phyloP scores from a whole-genome alignment of 352 stramenopile genomes.

The Phytophthora cactorum region DNA sequence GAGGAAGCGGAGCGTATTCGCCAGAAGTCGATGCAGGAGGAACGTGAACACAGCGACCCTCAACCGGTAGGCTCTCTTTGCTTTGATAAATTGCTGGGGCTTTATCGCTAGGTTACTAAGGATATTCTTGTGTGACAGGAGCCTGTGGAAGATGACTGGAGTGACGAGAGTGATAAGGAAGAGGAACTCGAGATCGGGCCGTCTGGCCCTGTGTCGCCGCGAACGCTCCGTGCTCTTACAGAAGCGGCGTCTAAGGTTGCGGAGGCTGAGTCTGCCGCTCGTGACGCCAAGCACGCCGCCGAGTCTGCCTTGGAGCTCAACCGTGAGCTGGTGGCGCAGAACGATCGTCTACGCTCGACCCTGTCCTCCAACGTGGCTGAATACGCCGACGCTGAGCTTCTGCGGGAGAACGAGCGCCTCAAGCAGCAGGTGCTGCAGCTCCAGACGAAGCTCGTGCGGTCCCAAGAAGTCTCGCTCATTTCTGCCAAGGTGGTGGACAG shows the following conservation, averaged over 20 bases:
- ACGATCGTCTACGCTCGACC: conserved; percentile 67
- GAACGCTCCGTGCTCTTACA: conserved; percentile 67
- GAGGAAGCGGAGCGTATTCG: conserved; percentile 40
- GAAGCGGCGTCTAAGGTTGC: conserved; percentile 79
- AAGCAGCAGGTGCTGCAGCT: conserved; percentile 75
- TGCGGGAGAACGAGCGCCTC: conserved; percentile 73
- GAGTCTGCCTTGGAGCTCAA: conserved; percentile 67
- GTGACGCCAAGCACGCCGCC: conserved; percentile 74
- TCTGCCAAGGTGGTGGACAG: conserved; percentile 75
- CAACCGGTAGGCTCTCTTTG: conserved; percentile 55
- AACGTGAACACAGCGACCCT: conserved; percentile 49
- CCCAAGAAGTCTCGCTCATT: conserved; percentile 71
- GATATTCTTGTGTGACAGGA: conserved; percentile 69
- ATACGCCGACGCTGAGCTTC: conserved; percentile 68
- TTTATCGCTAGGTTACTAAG: conserved; percentile 48
- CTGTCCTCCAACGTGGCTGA: conserved; percentile 73
- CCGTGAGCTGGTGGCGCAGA: conserved; percentile 64
- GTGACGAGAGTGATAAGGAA: conserved; percentile 74
- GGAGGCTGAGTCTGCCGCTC: conserved; percentile 69
- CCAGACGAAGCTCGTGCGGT: conserved; percentile 73
- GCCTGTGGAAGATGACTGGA: conserved; percentile 86
- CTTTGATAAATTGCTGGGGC: background rate
- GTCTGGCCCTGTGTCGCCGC: conserved; percentile 56
- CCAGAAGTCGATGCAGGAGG: conserved; percentile 51
- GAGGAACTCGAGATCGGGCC: conserved; percentile 16